A percentile compares a stretch with the other conserved stretches of the same genome.
Evolutionary conservation across 345 rosid species (phyloP).

Genomic region (Eutrema japonicum): DNA sequence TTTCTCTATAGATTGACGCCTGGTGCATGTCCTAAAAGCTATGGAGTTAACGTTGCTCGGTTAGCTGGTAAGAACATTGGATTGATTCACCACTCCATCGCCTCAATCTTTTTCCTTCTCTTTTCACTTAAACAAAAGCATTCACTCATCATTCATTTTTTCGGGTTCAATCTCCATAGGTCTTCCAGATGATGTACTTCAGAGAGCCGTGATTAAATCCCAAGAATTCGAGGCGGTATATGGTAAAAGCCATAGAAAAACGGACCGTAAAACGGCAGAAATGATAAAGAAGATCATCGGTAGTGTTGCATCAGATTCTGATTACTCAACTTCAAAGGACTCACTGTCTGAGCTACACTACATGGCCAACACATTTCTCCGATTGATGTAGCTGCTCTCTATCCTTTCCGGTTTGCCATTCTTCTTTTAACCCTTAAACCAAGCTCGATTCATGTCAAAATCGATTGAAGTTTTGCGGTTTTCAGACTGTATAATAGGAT

Average conservation of each 20-base stretch:
- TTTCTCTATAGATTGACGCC: slow-evolving; percentile 80
- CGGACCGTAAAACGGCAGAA: slow-evolving; percentile 37
- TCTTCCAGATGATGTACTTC: slow-evolving; percentile 67
- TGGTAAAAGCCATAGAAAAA: slow-evolving; percentile 48
- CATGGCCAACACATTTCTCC: slow-evolving; percentile 52
- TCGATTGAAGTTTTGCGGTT: too few species aligned
- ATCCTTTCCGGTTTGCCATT: not conserved
- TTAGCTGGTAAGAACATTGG: slow-evolving; percentile 67
- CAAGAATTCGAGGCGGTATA: slow-evolving; percentile 67
- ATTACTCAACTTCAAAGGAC: slow-evolving; percentile 27
- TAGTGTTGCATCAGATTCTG: slow-evolving; percentile 33
- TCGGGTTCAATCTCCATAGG: slow-evolving; percentile 52
- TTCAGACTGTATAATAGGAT: slow-evolving; percentile 16
- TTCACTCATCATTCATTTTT: slow-evolving; percentile 25
- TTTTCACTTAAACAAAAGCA: slow-evolving; percentile 9
- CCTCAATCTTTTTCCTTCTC: slow-evolving; percentile 13
- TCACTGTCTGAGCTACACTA: slow-evolving; percentile 54
- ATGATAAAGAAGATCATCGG: slow-evolving; percentile 51
- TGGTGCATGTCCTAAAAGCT: slow-evolving; percentile 97
- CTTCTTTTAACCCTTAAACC: not conserved
- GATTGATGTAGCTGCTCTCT: slow-evolving; percentile 29
- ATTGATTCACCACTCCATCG: not conserved
- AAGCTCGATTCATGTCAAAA: slow-evolving; percentile 12
- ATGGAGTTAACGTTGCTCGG: slow-evolving; percentile 95
- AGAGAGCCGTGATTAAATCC: slow-evolving; percentile 70